A percentile compares a stretch with the other conserved stretches of the same genome.
Evolutionary conservation across 768 basidiomycete species (phyloP).

Genomic region (Cystofilobasidium bisporidii): DNA sequence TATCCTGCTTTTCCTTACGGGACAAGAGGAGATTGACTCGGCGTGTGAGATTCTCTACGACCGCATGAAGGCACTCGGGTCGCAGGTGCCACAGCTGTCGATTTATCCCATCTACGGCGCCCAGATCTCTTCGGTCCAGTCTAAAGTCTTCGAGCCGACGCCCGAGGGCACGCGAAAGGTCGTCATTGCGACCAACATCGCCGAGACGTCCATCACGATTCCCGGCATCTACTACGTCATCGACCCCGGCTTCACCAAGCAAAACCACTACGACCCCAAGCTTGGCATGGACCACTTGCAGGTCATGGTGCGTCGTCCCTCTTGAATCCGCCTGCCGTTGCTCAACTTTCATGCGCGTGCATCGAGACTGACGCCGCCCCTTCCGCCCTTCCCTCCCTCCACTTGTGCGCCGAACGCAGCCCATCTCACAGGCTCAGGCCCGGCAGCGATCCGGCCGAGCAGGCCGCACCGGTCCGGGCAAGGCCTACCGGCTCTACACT

Average conservation of each 20-base stretch:
- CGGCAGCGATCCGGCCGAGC: constrained; percentile 92
- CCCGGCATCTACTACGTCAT: constrained; percentile 98
- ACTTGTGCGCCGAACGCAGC: constrained; percentile 38
- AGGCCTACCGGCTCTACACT: constrained; percentile 95
- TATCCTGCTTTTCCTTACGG: constrained; percentile 90
- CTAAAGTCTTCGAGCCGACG: constrained; percentile 92
- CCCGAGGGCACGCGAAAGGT: constrained; percentile 98
- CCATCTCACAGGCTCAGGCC: constrained; percentile 97
- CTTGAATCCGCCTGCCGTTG: neutral
- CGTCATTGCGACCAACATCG: constrained; percentile 98
- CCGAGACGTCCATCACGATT: constrained; percentile 95
- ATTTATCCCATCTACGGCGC: constrained; percentile 98
- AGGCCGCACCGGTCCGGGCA: constrained; percentile 94
- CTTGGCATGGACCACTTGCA: constrained; percentile 98
- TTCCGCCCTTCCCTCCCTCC: neutral
- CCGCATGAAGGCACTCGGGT: constrained; percentile 95
- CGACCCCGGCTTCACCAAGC: constrained; percentile 96
- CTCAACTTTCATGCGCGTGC: neutral
- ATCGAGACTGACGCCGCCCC: neutral
- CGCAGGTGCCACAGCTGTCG: constrained; percentile 95
- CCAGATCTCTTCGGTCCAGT: constrained; percentile 95
- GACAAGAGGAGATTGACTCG: constrained; percentile 98
- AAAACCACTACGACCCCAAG: constrained; percentile 94
- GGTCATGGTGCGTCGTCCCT: constrained; percentile 53
- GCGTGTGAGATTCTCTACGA: constrained; percentile 93